Base-by-base conservation (phyloP, 768 basidiomycete species). In the Mycena vulgaris region DNA sequence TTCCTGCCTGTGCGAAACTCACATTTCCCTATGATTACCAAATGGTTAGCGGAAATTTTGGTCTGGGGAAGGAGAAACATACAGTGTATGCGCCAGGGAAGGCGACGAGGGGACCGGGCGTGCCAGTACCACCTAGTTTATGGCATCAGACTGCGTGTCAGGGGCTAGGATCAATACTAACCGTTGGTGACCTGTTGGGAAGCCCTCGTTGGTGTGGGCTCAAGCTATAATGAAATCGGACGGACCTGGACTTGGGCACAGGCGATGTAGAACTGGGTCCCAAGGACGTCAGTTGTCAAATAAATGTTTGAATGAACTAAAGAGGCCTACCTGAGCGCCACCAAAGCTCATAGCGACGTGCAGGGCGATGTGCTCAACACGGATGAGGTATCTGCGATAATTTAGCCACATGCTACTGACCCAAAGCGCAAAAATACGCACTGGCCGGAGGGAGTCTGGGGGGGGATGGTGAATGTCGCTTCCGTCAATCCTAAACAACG, bases 71-170 rank as follows among this genome's bases (percentile, higher is more conserved):
- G 42, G 25, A 35, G 6, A 23, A 53, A n/a, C 68, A 69, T 53
- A 47, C 79, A n/a, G 80, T 80, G 73, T 82, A 82, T 6, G 76
- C 80, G 30, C 81, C 81, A 23, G 80, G 81, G 74, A 81, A 79
- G 11, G 77, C 63, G 27, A 81, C 80, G n/a, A 80, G 73, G 19
- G 81, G 81, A 5, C 78, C 75, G 0, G 81, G 81, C 5, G 57
- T 79, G 14, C 80, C 81, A 52, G 68, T 78, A 27, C 81, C 81
- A 14, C 81, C 66, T 67, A 7, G 35, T 2, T 13, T 6, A 48
- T 48, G n/a, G 13, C 8, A 3, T 23, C 6, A 25, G 14, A 23
- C 8, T 19, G 5, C 23, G 10, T 25, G 47, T 1, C 13, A 16
- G 21, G 33, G 25, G 5, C 2, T 9, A 56, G 14, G 5, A 21